Percentiles rank a stretch among this genome's conserved stretches.
phyloP scores from a whole-genome alignment of 805 yeast species.

The Starmerella floris region DNA sequence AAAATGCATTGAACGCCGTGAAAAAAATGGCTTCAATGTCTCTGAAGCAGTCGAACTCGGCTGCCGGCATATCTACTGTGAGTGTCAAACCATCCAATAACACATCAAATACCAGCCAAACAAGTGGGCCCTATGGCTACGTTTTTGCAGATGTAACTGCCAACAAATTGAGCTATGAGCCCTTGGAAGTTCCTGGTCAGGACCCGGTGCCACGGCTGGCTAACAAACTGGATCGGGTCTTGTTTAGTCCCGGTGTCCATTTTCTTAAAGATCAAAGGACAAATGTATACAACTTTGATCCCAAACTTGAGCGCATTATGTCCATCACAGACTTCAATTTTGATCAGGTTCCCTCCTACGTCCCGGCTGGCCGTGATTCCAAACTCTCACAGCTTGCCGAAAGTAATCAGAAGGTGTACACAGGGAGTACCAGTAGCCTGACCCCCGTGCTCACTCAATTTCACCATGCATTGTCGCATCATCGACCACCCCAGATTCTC shows the following conservation, averaged over 20 bases:
- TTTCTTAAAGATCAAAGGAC: conserved; percentile 67
- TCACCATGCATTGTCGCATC: conserved; percentile 55
- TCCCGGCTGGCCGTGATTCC: conserved; percentile 55
- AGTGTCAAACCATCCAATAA: neutral
- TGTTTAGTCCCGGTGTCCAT: conserved; percentile 74
- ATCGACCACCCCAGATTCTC: conserved; percentile 39
- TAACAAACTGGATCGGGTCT: conserved; percentile 54
- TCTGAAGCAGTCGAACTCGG: neutral
- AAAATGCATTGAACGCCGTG: neutral
- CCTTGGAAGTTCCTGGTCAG: conserved; percentile 20
- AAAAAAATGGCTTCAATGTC: neutral
- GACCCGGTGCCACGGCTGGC: conserved; percentile 42
- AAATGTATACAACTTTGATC: conserved; percentile 54
- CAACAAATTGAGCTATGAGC: conserved; percentile 6
- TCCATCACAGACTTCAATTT: conserved; percentile 55
- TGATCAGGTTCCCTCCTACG: conserved; percentile 41
- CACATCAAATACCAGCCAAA: neutral
- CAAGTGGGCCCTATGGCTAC: neutral
- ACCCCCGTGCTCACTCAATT: conserved; percentile 62
- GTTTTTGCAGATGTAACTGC: conserved; percentile 6
- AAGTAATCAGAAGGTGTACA: conserved; percentile 31
- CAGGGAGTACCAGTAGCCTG: conserved; percentile 81
- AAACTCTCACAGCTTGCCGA: conserved; percentile 38
- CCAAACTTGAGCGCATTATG: conserved; percentile 45
- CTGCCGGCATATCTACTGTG: too few species aligned